Conservation (phyloP, 2,329 filamentous ascomycete species). For the Arthrobotrys iridis region DNA sequence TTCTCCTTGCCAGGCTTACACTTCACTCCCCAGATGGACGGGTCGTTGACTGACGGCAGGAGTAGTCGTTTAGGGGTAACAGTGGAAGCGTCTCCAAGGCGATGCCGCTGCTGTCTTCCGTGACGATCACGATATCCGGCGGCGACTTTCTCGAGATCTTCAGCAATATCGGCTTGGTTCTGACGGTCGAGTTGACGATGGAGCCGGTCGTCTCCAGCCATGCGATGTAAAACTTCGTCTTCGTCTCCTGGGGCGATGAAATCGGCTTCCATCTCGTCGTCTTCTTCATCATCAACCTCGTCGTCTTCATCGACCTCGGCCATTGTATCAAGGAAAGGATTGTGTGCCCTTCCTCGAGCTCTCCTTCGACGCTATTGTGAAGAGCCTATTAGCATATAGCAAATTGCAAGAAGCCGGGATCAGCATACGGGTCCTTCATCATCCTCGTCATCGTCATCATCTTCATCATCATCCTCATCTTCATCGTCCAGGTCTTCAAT, state of each 20-base stretch:
- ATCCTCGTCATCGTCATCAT: conserved; percentile 70
- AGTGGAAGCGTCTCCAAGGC: conserved; percentile 74
- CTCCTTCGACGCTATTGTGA: conserved; percentile 55
- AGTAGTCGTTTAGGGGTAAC: conserved; percentile 86
- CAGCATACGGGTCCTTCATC: conserved; percentile 65
- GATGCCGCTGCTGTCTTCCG: conserved; percentile 76
- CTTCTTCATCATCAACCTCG: conserved; percentile 86
- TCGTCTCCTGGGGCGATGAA: conserved; percentile 71
- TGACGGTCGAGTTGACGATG: conserved; percentile 94
- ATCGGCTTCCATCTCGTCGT: conserved; percentile 81
- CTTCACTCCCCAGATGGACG: conserved; percentile 91
- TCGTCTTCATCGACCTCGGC: conserved; percentile 96
- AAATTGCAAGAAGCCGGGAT: not conserved
- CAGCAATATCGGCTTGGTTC: conserved; percentile 83
- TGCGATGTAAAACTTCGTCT: conserved; percentile 77
- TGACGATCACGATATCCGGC: conserved; percentile 88
- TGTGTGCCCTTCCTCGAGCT: conserved; percentile 64
- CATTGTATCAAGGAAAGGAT: conserved; percentile 95
- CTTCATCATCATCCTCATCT: conserved; percentile 67
- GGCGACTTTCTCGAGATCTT: conserved; percentile 94
- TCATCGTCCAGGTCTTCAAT: conserved; percentile 62
- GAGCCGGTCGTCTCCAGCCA: conserved; percentile 84
- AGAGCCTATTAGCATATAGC: not conserved
- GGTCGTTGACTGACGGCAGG: conserved; percentile 92
- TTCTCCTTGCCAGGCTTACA: conserved; percentile 96